phyloP scores from a whole-genome alignment of 257 asterid genomes.

The Nicotiana attenuata region DNA sequence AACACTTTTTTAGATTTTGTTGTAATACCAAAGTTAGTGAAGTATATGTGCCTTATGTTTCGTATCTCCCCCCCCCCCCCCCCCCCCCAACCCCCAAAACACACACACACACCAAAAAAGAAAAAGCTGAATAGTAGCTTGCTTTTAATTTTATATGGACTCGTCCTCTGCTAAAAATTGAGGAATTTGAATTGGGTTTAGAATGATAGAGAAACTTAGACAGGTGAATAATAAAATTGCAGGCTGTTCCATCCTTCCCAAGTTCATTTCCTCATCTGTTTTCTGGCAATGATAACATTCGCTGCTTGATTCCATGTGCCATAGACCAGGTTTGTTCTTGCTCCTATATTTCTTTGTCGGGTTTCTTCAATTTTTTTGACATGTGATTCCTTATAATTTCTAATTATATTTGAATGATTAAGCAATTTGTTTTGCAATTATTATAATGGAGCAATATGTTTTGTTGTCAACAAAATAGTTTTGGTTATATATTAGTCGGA shows the following conservation, averaged over 20 bases:
- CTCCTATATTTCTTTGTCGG: constrained; percentile 11
- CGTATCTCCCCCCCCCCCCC: not conserved
- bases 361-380: not conserved
- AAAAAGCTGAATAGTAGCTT: not conserved
- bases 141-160: not conserved
- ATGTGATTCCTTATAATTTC: not conserved
- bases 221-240: constrained; percentile 13
- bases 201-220: not conserved
- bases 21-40: not conserved
- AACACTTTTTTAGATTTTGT: too few relatives aligned
- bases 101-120: not conserved
- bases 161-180: not conserved
- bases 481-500: not conserved
- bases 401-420: not conserved
- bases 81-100: too few relatives aligned
- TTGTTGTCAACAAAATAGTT: not conserved
- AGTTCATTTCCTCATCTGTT: constrained; percentile 93
- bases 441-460: not conserved
- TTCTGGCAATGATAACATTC: constrained; percentile 59
- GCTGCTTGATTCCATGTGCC: constrained; percentile 96
- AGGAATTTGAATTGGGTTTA: constrained; percentile 10
- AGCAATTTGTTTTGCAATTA: not conserved
- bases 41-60: too few relatives aligned
- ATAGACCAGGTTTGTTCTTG: constrained; percentile 74
- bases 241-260: constrained; percentile 97